Base-by-base conservation (phyloP, 495 filamentous ascomycete species). In the Pyrenopolyporus hunteri region DNA sequence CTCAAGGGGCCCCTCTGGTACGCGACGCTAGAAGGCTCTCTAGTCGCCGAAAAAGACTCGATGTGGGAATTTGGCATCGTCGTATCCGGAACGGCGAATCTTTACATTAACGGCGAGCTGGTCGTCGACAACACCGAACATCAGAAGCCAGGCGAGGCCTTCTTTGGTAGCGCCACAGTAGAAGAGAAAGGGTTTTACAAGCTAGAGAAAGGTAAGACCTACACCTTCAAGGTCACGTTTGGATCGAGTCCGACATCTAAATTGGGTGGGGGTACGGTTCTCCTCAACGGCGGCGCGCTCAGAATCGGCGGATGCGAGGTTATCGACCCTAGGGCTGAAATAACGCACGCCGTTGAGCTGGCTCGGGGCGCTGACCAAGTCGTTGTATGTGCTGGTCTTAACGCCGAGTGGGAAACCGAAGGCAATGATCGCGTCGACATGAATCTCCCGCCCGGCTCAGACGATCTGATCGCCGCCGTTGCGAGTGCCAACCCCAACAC, bases 321-420 rank as follows among this genome's bases (percentile, higher is more conserved):
- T 23, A 76, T 87, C 51, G 76, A 82, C 59, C 74, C 82, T 37
- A 76, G 85, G 44, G 83, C 83, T 23, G 80, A 84, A 33, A 82
- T 91, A 32, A 68, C 77, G 10, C 76, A 85, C 31, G 89, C 90
- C 0, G 84, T 85, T 22, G 72, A 78, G 6, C 72, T 87, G 9
- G 90, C 90, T 4, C 76, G 76, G 49, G 75, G 80, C 22, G 82
- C 83, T 1, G 89, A 90, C 23, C 83, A 89, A 50, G 89, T 88
- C 11, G 82, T 91, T 48, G 68, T 90, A 16, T 87, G 87, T 59
- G 85, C 84, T 8, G 88, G 89, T 7, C 79, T 90, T 37, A 89
- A 87, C 51, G 79, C 73, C 33, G 87, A 90, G 57, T 90, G 85
- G 85, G 88, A 91, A 67, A 84, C 82, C n/a, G 88, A 90, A 69